Conservation (phyloP, 1,284 basidiomycete species). For the Fomitopsis schrenkii region DNA sequence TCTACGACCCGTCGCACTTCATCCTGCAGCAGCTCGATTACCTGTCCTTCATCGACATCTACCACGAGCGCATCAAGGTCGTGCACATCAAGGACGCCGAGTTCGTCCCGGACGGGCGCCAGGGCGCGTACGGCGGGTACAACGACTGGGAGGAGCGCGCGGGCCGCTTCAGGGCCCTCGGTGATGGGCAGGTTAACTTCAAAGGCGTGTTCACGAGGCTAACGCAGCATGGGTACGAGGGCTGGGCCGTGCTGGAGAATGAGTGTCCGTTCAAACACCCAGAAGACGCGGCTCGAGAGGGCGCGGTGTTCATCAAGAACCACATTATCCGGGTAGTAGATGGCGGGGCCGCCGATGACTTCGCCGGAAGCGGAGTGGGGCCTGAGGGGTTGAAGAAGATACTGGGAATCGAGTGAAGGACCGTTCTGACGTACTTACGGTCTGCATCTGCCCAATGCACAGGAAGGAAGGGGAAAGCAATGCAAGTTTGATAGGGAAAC, state of each 20-base stretch:
- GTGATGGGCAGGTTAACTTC: not conserved
- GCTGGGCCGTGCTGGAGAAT: not conserved
- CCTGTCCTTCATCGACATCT: slow-evolving; percentile 1
- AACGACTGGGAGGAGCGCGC: not conserved
- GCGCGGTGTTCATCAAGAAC: not conserved
- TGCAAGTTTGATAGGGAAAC: too few relatives aligned
- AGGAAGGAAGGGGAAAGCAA: too few relatives aligned
- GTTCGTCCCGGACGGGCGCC: slow-evolving; percentile 1
- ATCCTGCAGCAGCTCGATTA: not conserved
- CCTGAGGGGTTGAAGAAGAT: not conserved
- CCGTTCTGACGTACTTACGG: too few relatives aligned
- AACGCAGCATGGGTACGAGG: not conserved
- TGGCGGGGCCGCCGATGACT: not conserved
- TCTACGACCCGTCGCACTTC: slow-evolving; percentile 1
- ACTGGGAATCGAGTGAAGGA: not conserved
- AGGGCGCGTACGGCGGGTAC: not conserved
- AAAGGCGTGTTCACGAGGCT: not conserved
- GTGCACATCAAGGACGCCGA: slow-evolving; percentile 1
- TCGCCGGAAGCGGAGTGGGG: not conserved
- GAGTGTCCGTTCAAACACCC: not conserved
- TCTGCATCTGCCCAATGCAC: too few relatives aligned
- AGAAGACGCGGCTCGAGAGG: not conserved
- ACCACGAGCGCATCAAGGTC: slow-evolving; percentile 1
- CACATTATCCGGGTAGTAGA: not conserved
- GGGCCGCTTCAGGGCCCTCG: not conserved